Evolutionary conservation across 768 basidiomycete genomes (phyloP).

Genomic region (Lactarius psammicola): DNA sequence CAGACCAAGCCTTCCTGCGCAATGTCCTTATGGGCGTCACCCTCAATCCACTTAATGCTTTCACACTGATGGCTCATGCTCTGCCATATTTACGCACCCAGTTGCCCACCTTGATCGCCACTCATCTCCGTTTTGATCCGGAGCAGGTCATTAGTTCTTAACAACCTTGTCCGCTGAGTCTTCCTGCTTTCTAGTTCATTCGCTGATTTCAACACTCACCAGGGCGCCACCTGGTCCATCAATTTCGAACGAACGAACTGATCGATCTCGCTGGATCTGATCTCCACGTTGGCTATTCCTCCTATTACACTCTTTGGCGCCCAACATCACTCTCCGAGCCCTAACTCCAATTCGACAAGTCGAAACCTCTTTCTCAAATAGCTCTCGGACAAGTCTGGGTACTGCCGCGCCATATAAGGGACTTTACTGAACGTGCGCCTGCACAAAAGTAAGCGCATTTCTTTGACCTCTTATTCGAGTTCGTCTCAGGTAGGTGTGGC

Average conservation of each 20-base stretch:
- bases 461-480: no score
- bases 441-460: no score
- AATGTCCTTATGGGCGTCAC: conserved; percentile 11
- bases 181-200: not conserved
- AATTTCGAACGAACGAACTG: not conserved
- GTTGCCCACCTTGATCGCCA: not conserved
- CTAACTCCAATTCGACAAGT: not conserved
- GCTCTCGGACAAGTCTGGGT: no score
- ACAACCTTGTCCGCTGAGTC: not conserved
- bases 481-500: conserved; percentile 13
- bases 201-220: not conserved
- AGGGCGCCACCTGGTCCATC: not conserved
- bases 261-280: not conserved
- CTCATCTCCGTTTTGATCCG: no score
- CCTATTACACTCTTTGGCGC: not conserved
- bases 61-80: conserved; percentile 5
- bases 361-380: no score
- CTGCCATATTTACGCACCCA: conserved; percentile 15
- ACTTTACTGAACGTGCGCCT: no score
- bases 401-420: no score
- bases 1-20: conserved; percentile 11
- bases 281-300: not conserved
- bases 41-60: conserved; percentile 12
- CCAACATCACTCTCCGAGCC: not conserved
- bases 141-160: not conserved